Base-by-base conservation (phyloP, 352 stramenopile genomes). In the Pythium rishiriense region DNA sequence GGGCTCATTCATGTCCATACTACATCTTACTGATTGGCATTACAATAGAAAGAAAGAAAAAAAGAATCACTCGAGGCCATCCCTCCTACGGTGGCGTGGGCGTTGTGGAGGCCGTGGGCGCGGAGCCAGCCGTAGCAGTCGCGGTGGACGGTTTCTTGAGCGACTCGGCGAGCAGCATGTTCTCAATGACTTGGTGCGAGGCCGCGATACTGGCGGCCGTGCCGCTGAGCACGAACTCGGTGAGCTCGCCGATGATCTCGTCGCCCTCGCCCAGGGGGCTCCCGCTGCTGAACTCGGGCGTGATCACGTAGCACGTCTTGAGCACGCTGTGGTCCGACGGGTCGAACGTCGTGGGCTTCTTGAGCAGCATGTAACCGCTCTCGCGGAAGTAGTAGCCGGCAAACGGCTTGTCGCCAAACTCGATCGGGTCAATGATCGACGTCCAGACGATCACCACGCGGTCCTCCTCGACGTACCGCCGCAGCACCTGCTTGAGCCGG, bases 261-360 rank as follows among this genome's bases (percentile, higher is more conserved):
- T 72, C 66, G 60, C 54, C 59, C 29, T 68, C 57, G 53, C 41
- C 45, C n/a, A 57, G 42, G 48, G 53, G 46, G 33, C 66, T 62
- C n/a, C 55, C 62, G 52, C 37, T 58, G 39, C 25, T 72, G 31
- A 87, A 66, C 62, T 77, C 66, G 17, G 80, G 80, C 8, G 76
- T 85, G 47, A 85, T 82, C 33, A 89, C 70, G 57, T 81, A 82
- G 56, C 76, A 81, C 57, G 78, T 78, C 59, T 86, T 78, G 45
- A 90, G 26, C 21, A 87, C 64, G 43, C 79, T 64, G 54, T 56
- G 60, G 41, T 64, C 59, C n/a, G 61, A 59, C 48, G 57, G 60
- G n/a, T 70, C 68, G 43, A 75, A 73, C 11, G 74, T 66, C 4
- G 24, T 73, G 11, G 70, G 69, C 2, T 68, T 71, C 50, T 76